Evolutionary conservation across 1,139 yeast species (phyloP).

Genomic region (Groenewaldozyma sp.): DNA sequence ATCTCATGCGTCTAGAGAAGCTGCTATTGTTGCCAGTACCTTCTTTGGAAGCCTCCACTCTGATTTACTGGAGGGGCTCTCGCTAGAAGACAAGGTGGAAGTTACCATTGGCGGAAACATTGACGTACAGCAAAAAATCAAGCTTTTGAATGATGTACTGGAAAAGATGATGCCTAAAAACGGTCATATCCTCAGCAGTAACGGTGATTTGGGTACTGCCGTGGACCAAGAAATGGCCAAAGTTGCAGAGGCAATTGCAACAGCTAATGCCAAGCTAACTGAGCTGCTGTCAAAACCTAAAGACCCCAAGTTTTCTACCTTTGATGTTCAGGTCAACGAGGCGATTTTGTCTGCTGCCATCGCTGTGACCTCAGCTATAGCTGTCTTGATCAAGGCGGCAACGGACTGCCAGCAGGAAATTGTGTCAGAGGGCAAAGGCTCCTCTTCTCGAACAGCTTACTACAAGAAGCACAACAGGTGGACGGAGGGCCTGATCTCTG

Average conservation of each 20-base stretch:
- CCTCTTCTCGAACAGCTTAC: conserved; percentile 60
- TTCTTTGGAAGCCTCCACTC: conserved; percentile 57
- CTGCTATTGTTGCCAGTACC: conserved; percentile 53
- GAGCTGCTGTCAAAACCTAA: conserved; percentile 41
- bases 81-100: conserved; percentile 64
- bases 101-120: conserved; percentile 67
- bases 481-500: conserved; percentile 91
- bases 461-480: conserved; percentile 85
- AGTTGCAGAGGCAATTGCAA: conserved; percentile 61
- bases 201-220: conserved; percentile 54
- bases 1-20: conserved; percentile 41
- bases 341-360: conserved; percentile 72
- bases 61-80: conserved; percentile 39
- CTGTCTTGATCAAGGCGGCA: conserved; percentile 63
- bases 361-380: conserved; percentile 73
- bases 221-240: conserved; percentile 65
- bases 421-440: conserved; percentile 62
- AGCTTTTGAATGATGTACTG: conserved; percentile 45
- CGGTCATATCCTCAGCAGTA: conserved; percentile 31
- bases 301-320: conserved; percentile 48
- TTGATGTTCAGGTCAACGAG: conserved; percentile 64
- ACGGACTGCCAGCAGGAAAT: conserved; percentile 79
- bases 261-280: conserved; percentile 55
- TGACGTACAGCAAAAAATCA: conserved; percentile 63
- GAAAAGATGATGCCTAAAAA: conserved; percentile 50